A percentile compares a stretch with the other conserved stretches of the same genome.
phyloP scores from a whole-genome alignment of 768 basidiomycete genomes.

The Termitomyces heimii region DNA sequence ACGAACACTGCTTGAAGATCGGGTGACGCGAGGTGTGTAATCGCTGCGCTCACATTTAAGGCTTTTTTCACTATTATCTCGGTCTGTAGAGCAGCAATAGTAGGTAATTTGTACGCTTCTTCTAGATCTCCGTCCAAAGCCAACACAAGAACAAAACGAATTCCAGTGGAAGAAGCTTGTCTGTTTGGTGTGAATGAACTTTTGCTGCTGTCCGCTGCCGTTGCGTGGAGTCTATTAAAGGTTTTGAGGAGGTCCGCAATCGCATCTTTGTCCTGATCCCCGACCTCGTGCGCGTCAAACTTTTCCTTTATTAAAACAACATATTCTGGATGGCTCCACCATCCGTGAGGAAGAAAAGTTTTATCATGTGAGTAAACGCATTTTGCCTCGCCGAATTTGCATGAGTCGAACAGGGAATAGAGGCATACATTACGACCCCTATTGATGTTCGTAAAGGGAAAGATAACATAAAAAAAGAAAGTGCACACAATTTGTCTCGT shows the following conservation, averaged over 20 bases:
- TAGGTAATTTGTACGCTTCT: conserved; percentile 18
- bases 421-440: conserved; percentile 29
- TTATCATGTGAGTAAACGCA: conserved; percentile 48
- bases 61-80: conserved; percentile 19
- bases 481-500: conserved; percentile 39
- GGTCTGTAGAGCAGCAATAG: conserved; percentile 21
- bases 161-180: background rate
- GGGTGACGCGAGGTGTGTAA: conserved; percentile 20
- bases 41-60: conserved; percentile 13
- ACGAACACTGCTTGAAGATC: conserved; percentile 27
- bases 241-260: background rate
- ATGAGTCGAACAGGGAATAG: conserved; percentile 27
- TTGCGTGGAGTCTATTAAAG: background rate
- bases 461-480: background rate
- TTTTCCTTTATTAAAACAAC: background rate
- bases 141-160: conserved; percentile 23
- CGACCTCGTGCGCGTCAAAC: background rate
- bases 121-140: conserved; percentile 19
- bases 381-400: conserved; percentile 28
- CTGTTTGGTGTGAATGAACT: background rate
- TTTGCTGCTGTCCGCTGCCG: background rate
- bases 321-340: conserved; percentile 30
- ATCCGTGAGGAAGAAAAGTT: conserved; percentile 37
- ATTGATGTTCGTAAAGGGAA: background rate
- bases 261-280: background rate